Evolutionary conservation across 129 eudicot genomes (phyloP).

Genomic region (Lactuca sativa): DNA sequence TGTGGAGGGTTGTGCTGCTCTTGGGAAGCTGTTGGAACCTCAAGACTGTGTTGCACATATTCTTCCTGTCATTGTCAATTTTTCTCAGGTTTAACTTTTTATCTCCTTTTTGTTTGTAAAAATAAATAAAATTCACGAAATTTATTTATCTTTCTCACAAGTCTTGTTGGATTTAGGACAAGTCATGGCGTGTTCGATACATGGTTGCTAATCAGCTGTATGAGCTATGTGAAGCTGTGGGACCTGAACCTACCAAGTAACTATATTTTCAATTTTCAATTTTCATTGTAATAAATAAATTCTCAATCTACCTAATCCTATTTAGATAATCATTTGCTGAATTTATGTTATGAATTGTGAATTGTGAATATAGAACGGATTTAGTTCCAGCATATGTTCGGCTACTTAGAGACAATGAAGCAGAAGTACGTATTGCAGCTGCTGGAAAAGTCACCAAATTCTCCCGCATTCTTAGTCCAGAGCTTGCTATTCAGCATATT

Average conservation of each 20-base stretch:
- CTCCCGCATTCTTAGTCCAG: conserved; percentile 86
- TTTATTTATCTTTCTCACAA: neutral
- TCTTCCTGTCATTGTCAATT: conserved; percentile 93
- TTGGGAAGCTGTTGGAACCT: conserved; percentile 93
- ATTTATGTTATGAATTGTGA: neutral
- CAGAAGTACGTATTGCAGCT: conserved; percentile 99
- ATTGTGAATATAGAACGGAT: conserved; percentile 58
- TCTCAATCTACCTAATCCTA: neutral
- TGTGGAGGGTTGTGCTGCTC: conserved; percentile 99
- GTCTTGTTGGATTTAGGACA: conserved; percentile 46
- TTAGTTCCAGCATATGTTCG: conserved; percentile 99
- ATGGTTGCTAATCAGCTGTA: conserved; percentile 88
- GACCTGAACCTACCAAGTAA: conserved; percentile 77
- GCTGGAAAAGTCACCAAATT: conserved; percentile 99
- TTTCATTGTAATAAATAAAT: neutral
- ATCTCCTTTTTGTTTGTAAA: neutral
- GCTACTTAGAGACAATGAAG: conserved; percentile 96
- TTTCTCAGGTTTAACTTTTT: conserved; percentile 69
- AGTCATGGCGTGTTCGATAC: conserved; percentile 87
- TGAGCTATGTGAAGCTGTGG: conserved; percentile 85
- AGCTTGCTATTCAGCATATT: conserved; percentile 92
- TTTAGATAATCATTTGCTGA: neutral
- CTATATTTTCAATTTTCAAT: neutral
- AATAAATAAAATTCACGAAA: neutral
- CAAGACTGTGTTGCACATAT: conserved; percentile 98